Percentiles rank a stretch among this genome's conserved stretches.
phyloP scores from a whole-genome alignment of 75 land plant species.

The Picea sitchensis region DNA sequence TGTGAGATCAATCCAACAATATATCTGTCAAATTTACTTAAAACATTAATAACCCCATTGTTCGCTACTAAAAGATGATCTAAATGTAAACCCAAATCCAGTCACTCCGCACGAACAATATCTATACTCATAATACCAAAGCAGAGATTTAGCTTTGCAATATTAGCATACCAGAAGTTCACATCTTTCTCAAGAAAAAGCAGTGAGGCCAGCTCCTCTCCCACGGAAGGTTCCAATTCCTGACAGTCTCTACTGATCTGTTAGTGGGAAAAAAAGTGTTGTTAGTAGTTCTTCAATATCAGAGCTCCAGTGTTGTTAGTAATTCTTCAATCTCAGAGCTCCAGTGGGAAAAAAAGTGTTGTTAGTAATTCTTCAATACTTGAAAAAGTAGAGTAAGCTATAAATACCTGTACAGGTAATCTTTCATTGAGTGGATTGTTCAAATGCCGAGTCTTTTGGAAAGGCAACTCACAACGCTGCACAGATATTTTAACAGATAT shows the following conservation, averaged over 20 bases:
- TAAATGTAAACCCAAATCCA: too few species aligned
- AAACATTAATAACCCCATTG: too few species aligned
- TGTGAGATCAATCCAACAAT: too few species aligned
- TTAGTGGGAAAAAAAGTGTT: neutral
- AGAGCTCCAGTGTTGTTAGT: too few species aligned
- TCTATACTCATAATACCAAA: too few species aligned
- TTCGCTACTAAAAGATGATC: too few species aligned
- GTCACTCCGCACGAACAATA: too few species aligned
- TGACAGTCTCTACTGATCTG: constrained; percentile 4
- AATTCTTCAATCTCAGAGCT: neutral
- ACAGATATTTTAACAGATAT: neutral
- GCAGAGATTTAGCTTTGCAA: too few species aligned
- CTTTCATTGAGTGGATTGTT: neutral
- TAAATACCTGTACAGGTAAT: neutral
- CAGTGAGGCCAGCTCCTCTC: neutral
- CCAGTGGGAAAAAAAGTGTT: neutral
- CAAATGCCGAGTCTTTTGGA: neutral
- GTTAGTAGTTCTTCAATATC: too few species aligned
- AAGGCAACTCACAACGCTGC: neutral
- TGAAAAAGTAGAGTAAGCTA: neutral
- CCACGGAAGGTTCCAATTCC: neutral
- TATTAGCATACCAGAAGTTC: too few species aligned
- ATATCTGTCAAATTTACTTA: too few species aligned
- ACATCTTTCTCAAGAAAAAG: neutral
- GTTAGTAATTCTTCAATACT: neutral